Evolutionary conservation across 2,329 filamentous ascomycete species (phyloP).

Genomic region (Neonectria coccinea): DNA sequence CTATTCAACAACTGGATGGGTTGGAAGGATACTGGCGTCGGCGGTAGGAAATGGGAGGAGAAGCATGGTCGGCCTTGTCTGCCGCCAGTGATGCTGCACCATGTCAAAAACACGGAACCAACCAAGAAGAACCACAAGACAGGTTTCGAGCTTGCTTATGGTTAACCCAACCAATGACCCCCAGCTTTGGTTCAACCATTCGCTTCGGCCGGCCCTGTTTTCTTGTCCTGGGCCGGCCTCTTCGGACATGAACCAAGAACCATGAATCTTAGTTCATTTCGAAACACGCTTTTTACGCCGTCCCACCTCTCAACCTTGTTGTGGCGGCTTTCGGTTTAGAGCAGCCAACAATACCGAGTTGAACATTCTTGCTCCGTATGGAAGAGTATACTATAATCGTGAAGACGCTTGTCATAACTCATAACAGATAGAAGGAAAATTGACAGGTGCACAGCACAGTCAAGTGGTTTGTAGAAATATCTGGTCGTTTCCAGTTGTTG

Average conservation of each 20-base stretch:
- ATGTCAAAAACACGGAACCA: constrained; percentile 68
- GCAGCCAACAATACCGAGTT: neutral
- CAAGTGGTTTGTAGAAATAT: constrained; percentile 44
- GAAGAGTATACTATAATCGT: constrained; percentile 37
- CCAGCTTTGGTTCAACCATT: constrained; percentile 19
- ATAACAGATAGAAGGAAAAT: constrained; percentile 30
- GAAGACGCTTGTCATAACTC: constrained; percentile 34
- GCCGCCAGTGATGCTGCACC: constrained; percentile 69
- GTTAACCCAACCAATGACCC: constrained; percentile 44
- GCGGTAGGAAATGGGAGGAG: constrained; percentile 68
- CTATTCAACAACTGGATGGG: constrained; percentile 74
- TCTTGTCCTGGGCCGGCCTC: constrained; percentile 17
- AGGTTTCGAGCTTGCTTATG: constrained; percentile 53
- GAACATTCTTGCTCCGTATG: constrained; percentile 9
- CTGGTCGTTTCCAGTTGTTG: constrained; percentile 24
- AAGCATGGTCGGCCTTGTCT: constrained; percentile 67
- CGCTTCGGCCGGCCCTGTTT: constrained; percentile 19
- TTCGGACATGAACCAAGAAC: constrained; percentile 5
- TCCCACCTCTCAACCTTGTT: neutral
- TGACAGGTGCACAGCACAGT: constrained; percentile 41
- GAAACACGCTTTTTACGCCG: constrained; percentile 12
- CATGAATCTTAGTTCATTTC: neutral
- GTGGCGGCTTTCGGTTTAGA: constrained; percentile 2
- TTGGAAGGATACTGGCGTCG: constrained; percentile 66
- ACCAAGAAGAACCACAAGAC: constrained; percentile 59